Base-by-base conservation (phyloP, 2,329 filamentous ascomycete genomes). In the Sporothrix globosa region DNA sequence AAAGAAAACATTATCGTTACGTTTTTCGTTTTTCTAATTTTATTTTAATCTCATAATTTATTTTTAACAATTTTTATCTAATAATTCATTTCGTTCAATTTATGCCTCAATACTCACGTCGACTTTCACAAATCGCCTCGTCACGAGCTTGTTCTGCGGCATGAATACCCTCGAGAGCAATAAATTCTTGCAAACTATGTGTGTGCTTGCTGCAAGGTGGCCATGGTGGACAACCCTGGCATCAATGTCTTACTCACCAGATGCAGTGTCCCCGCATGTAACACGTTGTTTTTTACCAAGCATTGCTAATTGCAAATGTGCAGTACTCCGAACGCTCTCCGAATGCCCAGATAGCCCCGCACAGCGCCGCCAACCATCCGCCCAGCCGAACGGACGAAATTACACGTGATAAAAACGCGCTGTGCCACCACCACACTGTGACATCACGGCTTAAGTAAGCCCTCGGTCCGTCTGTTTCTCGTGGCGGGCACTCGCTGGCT, bases 391-490 rank as follows among this genome's bases (percentile, higher is more conserved):
- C 39, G 39, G 58, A 63, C 21, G 39, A 63, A 44, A 17, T 46
- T 27, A 63, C 58, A 61, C 58, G 58, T 63, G 58, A 63, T 44
- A 46, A 17, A 44, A 13, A 34, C 9, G 34, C 34, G 34, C 27
- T 4, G 27, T 19, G 17, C 30, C 24, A 9, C 11, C 46, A n/a
- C 10, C 46, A 19, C 34, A 44, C 34, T 44, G 65, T 67, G 65
- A 56, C 50, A 67, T 56, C 50, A 56, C 34, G 34, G 65, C 65
- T 67, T 67, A 54, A 54, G 50, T 54, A 54, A 67, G 48, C 48
- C 30, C 34, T 67, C 34, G 50, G 65, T 50, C 53, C 65, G 14
- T 56, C 50, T 34, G 65, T n/a, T 44, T 41, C 14, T n/a, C 19
- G 44, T 21, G n/a, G 46, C 21, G 27, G 46, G 14, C 44, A 46